phyloP scores from a whole-genome alignment of 495 filamentous ascomycete species.

The Xylaria acuta region DNA sequence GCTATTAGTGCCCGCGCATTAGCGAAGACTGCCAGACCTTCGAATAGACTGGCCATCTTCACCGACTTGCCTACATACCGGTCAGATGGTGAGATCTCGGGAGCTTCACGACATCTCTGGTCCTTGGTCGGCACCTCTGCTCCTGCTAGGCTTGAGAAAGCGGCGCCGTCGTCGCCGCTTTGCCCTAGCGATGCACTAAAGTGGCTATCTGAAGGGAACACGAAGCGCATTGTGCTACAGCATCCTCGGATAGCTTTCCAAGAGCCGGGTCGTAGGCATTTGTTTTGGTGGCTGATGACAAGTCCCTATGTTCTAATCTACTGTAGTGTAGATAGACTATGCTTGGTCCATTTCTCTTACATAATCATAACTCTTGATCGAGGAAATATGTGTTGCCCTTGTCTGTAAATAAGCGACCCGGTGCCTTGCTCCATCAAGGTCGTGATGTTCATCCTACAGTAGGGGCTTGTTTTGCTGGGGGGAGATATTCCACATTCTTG shows the following conservation, averaged over 20 bases:
- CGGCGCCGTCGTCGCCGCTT: background rate
- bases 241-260: slow-evolving; percentile 25
- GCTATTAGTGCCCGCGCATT: slow-evolving; percentile 19
- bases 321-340: background rate
- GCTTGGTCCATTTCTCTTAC: background rate
- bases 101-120: slow-evolving; percentile 22
- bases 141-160: background rate
- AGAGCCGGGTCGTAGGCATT: background rate
- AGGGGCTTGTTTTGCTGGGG: background rate
- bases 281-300: slow-evolving; percentile 3
- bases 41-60: slow-evolving; percentile 8
- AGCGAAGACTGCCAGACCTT: slow-evolving; percentile 22
- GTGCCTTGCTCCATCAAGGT: slow-evolving; percentile 5
- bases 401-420: background rate
- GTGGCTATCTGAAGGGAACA: slow-evolving; percentile 15
- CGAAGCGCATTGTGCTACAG: slow-evolving; percentile 13
- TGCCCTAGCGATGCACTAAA: slow-evolving; percentile 4
- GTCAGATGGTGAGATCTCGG: slow-evolving; percentile 25
- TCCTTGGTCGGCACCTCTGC: slow-evolving; percentile 15
- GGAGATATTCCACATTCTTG: slow-evolving; percentile 7
- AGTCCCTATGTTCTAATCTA: background rate
- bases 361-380: slow-evolving; percentile 10
- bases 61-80: slow-evolving; percentile 7
- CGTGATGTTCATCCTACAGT: background rate
- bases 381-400: slow-evolving; percentile 9